Conservation (phyloP, 495 filamentous ascomycete genomes). For the Cetradonia linearis region DNA sequence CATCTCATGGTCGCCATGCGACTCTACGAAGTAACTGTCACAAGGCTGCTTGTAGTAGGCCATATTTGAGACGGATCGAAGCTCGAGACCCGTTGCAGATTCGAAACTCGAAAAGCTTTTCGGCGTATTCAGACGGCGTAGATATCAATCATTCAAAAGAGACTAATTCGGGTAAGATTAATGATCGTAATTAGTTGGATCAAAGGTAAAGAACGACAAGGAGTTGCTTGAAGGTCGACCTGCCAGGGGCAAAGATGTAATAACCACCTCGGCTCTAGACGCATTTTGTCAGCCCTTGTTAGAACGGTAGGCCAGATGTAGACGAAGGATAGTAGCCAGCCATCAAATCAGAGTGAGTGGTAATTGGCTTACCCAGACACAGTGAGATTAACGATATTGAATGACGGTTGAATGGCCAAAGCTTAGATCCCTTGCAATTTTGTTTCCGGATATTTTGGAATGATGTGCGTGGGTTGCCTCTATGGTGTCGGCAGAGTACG, state of each 20-base stretch:
- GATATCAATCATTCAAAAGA: slow-evolving; percentile 28
- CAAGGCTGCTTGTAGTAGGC: slow-evolving; percentile 56
- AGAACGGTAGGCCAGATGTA: neutral
- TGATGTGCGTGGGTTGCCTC: slow-evolving; percentile 15
- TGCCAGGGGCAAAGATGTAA: slow-evolving; percentile 19
- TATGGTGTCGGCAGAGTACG: slow-evolving; percentile 19
- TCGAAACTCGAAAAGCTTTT: slow-evolving; percentile 33
- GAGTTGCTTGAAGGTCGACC: slow-evolving; percentile 10
- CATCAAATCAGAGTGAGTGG: slow-evolving; percentile 9
- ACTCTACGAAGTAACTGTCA: slow-evolving; percentile 82
- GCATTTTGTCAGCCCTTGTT: slow-evolving; percentile 12
- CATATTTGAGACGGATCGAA: slow-evolving; percentile 47
- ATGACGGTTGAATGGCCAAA: neutral
- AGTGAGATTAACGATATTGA: slow-evolving; percentile 6
- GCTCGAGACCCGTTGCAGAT: slow-evolving; percentile 8
- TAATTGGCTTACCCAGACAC: slow-evolving; percentile 10
- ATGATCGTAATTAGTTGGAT: slow-evolving; percentile 48
- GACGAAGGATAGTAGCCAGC: slow-evolving; percentile 1
- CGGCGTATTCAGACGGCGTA: slow-evolving; percentile 2
- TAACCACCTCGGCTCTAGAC: neutral
- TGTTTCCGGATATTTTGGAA: slow-evolving; percentile 15
- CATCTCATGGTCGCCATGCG: slow-evolving; percentile 49
- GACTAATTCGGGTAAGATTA: slow-evolving; percentile 46
- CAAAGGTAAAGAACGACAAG: slow-evolving; percentile 34
- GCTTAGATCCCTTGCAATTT: slow-evolving; percentile 21